phyloP scores from a whole-genome alignment of 2,329 filamentous ascomycete genomes.

The Trichoderma guizhouense region DNA sequence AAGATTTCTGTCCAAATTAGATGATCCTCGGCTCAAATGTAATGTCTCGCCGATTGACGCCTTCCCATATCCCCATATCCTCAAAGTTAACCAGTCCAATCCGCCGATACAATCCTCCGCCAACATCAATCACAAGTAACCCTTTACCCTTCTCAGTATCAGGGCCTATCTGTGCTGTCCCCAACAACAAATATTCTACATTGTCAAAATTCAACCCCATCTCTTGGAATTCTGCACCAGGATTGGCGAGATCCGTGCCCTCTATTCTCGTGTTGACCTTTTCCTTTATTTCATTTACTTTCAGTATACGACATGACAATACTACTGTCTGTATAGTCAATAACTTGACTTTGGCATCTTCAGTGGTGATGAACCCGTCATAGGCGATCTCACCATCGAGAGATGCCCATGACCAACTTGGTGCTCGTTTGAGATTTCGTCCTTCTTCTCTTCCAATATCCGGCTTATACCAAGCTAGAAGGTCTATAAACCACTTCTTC shows the following conservation, averaged over 20 bases:
- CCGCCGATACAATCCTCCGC: neutral
- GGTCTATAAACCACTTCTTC: conserved; percentile 7
- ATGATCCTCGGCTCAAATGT: neutral
- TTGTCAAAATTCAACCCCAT: neutral
- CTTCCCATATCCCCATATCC: neutral
- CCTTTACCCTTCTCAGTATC: neutral
- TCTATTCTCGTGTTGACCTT: neutral
- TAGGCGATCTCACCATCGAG: neutral
- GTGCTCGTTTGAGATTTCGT: neutral
- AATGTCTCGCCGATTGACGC: neutral
- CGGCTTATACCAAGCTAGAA: neutral
- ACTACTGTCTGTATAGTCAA: neutral
- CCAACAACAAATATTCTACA: neutral
- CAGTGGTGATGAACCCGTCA: neutral
- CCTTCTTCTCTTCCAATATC: neutral
- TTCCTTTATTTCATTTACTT: neutral
- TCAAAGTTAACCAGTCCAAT: neutral
- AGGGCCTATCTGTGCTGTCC: neutral
- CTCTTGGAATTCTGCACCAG: neutral
- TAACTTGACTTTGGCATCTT: neutral
- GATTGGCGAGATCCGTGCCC: neutral
- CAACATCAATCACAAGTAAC: neutral
- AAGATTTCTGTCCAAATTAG: neutral
- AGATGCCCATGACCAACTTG: conserved; percentile 10
- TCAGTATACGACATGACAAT: neutral